Evolutionary conservation across 2,329 filamentous ascomycete genomes (phyloP).

Genomic region (Hypoxylon sp.): DNA sequence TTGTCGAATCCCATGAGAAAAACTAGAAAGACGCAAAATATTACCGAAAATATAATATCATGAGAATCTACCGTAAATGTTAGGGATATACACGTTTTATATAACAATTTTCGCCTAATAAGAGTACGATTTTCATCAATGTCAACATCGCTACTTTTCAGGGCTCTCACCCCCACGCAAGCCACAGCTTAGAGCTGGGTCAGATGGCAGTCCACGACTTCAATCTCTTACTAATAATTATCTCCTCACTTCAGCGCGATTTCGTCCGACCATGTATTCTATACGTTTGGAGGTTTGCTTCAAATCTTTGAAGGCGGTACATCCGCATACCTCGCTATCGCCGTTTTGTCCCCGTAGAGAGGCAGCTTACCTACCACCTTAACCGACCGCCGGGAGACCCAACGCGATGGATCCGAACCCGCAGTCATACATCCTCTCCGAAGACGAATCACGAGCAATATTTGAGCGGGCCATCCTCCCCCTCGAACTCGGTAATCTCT

Average conservation of each 20-base stretch:
- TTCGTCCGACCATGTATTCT: constrained; percentile 7
- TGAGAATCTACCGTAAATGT: too few relatives aligned
- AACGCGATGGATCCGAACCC: constrained; percentile 29
- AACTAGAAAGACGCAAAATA: too few relatives aligned
- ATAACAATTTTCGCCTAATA: not conserved
- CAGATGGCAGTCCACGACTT: constrained; percentile 16
- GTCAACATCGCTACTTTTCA: not conserved
- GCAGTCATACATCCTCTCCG: constrained; percentile 54
- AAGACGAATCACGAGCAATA: constrained; percentile 52
- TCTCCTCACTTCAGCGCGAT: constrained; percentile 10
- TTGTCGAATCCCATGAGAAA: too few relatives aligned
- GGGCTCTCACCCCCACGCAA: constrained; percentile 19
- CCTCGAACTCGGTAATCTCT: constrained; percentile 52
- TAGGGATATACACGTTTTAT: too few relatives aligned
- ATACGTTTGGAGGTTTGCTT: not conserved
- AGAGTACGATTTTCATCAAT: not conserved
- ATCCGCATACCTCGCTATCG: constrained; percentile 1
- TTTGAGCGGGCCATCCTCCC: constrained; percentile 54
- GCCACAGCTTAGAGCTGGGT: constrained; percentile 20
- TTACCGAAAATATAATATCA: too few relatives aligned
- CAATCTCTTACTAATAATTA: constrained; percentile 32
- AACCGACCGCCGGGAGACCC: not conserved
- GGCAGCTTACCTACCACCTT: not conserved
- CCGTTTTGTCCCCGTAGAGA: constrained; percentile 1
- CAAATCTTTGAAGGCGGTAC: not conserved